These are phyloP conservation scores for Lentinula sp. DNA, from an alignment of 768 basidiomycete species.

Conservation along the genomic window DNA sequence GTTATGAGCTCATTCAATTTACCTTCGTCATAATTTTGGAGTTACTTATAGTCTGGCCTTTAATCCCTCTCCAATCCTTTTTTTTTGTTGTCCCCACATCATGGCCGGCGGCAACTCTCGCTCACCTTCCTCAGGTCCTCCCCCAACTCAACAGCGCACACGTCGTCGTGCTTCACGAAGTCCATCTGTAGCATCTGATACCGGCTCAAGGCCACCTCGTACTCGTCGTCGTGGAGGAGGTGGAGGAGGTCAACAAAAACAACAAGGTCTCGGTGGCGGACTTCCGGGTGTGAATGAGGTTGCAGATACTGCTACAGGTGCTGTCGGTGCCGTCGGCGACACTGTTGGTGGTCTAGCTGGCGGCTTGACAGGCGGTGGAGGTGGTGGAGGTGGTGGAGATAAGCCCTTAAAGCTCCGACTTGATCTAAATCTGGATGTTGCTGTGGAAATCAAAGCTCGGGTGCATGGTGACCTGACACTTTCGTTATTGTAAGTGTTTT, in stretches of 20 bases:
- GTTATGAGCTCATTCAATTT: neutral
- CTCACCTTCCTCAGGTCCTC: neutral
- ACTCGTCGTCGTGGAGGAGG: slow-evolving; percentile 5
- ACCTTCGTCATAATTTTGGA: neutral
- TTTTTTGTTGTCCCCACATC: neutral
- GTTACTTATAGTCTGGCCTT: neutral
- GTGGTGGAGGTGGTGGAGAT: slow-evolving; percentile 3
- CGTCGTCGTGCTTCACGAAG: neutral
- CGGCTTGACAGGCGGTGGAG: slow-evolving; percentile 7
- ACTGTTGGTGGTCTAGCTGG: neutral
- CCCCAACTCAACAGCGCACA: neutral
- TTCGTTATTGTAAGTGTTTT: slow-evolving; percentile 10
- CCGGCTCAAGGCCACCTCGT: neutral
- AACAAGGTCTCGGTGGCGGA: neutral
- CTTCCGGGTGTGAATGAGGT: slow-evolving; percentile 6
- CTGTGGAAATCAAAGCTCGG: slow-evolving; percentile 10
- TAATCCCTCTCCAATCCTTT: neutral
- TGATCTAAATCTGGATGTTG: slow-evolving; percentile 12
- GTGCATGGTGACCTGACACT: slow-evolving; percentile 13
- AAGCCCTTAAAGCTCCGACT: slow-evolving; percentile 8
- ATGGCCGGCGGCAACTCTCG: neutral
- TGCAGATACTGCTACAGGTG: slow-evolving; percentile 5
- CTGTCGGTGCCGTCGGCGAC: neutral
- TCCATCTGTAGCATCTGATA: neutral
- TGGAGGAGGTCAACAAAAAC: neutral